Percentiles rank a stretch among this genome's conserved stretches.
Evolutionary conservation across 2,329 filamentous ascomycete species (phyloP).

Genomic region (Beauveria australis): DNA sequence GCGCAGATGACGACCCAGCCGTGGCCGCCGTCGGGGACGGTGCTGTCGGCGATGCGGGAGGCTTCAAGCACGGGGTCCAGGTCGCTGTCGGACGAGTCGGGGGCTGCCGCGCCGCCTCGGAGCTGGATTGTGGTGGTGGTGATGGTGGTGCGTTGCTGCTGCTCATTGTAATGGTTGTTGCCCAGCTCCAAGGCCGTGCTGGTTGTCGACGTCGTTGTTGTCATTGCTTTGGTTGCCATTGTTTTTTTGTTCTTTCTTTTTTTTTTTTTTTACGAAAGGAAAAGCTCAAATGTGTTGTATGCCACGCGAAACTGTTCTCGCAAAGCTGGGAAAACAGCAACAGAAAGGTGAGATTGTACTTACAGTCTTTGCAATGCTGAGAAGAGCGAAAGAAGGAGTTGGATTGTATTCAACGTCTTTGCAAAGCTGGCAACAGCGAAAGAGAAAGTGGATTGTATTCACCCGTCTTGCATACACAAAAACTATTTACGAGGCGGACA

Average conservation of each 20-base stretch:
- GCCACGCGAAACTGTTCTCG: background rate
- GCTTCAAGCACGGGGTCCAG: conserved; percentile 5
- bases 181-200: conserved; percentile 6
- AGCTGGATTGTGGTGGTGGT: background rate
- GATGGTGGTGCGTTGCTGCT: background rate
- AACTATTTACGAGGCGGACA: background rate
- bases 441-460: background rate
- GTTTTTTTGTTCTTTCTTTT: background rate
- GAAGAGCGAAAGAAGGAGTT: background rate
- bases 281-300: too few species aligned
- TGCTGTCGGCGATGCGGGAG: conserved; percentile 2
- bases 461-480: background rate
- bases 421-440: background rate
- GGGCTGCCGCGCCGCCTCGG: background rate
- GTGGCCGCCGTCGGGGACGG: conserved; percentile 12
- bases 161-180: background rate
- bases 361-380: background rate
- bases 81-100: background rate
- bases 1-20: conserved; percentile 11
- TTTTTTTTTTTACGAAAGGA: background rate
- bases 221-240: background rate
- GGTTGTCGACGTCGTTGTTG: background rate
- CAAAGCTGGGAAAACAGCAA: too few species aligned
- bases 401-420: background rate
- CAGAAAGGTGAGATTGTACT: too few species aligned